These are phyloP conservation scores for Sistotremastrum suecicum DNA, from an alignment of 768 basidiomycete genomes.

Conservation along the genomic window DNA sequence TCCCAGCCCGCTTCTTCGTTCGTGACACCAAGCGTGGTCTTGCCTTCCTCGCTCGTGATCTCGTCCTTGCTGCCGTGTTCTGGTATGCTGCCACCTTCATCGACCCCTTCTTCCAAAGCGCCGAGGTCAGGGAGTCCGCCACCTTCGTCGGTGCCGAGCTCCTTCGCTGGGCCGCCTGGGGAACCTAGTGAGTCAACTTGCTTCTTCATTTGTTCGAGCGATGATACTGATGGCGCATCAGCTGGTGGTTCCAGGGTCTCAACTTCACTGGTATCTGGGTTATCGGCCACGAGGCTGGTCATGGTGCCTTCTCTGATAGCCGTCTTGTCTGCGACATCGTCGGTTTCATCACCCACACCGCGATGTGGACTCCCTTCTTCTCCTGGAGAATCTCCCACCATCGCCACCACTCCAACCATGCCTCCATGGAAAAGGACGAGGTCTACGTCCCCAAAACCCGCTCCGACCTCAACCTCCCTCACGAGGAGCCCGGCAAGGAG, in stretches of 20 bases:
- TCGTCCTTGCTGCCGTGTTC: constrained; percentile 27
- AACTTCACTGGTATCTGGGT: constrained; percentile 13
- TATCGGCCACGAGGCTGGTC: constrained; percentile 11
- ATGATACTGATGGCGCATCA: neutral
- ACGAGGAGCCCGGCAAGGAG: constrained; percentile 11
- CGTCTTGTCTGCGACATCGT: too few relatives aligned
- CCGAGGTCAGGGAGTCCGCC: constrained; percentile 11
- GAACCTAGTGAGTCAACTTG: constrained; percentile 26
- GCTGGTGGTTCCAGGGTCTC: constrained; percentile 15
- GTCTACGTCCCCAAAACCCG: constrained; percentile 56
- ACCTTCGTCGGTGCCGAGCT: constrained; percentile 24
- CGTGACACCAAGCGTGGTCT: constrained; percentile 35
- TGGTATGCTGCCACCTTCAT: constrained; percentile 22
- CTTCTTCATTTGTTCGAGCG: neutral
- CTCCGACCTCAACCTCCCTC: constrained; percentile 35
- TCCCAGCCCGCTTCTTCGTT: constrained; percentile 38
- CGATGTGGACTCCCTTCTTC: constrained; percentile 42
- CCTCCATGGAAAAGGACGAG: constrained; percentile 65
- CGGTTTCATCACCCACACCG: constrained; percentile 16
- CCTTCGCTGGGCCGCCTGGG: constrained; percentile 30
- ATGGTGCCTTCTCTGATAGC: neutral
- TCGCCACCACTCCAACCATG: constrained; percentile 59
- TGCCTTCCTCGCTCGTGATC: constrained; percentile 32
- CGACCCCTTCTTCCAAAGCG: constrained; percentile 26
- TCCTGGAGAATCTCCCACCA: constrained; percentile 59